Evolutionary conservation across 108 stramenopile species (phyloP).

Genomic region (Poteriospumella lacustris): DNA sequence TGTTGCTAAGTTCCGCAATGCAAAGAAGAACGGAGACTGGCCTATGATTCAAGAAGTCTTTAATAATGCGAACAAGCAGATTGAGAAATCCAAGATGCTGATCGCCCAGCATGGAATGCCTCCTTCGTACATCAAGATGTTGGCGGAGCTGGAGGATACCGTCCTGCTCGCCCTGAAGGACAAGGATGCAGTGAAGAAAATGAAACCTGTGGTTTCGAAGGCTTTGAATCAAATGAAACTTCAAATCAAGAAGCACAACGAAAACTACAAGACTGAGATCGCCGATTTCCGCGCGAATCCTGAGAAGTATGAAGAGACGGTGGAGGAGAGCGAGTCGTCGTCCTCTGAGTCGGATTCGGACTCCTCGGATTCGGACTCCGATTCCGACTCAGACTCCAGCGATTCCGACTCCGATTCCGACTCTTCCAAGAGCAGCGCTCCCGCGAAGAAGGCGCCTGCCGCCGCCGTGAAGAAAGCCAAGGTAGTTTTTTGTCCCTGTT

Average conservation of each 20-base stretch:
- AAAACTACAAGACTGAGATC: slow-evolving; percentile 67
- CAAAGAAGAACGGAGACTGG: slow-evolving; percentile 70
- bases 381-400: slow-evolving; percentile 30
- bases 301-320: not conserved
- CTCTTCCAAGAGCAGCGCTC: slow-evolving; percentile 32
- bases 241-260: slow-evolving; percentile 81
- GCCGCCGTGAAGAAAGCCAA: slow-evolving; percentile 15
- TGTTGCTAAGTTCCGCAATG: slow-evolving; percentile 66
- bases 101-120: slow-evolving; percentile 70
- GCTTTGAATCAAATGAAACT: slow-evolving; percentile 92
- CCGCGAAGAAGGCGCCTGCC: not conserved
- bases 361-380: slow-evolving; percentile 38
- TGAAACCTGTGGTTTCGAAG: slow-evolving; percentile 77
- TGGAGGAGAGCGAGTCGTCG: slow-evolving; percentile 20
- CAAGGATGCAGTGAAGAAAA: slow-evolving; percentile 83
- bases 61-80: slow-evolving; percentile 35
- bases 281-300: slow-evolving; percentile 53
- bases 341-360: slow-evolving; percentile 31
- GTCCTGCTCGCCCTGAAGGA: slow-evolving; percentile 68
- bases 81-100: slow-evolving; percentile 68
- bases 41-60: slow-evolving; percentile 31
- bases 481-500: slow-evolving; percentile 24
- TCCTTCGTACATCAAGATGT: slow-evolving; percentile 67
- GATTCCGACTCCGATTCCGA: slow-evolving; percentile 39
- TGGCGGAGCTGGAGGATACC: slow-evolving; percentile 81